These are phyloP conservation scores for Suillus ampliporus DNA, from an alignment of 768 basidiomycete species.

Conservation along the genomic window DNA sequence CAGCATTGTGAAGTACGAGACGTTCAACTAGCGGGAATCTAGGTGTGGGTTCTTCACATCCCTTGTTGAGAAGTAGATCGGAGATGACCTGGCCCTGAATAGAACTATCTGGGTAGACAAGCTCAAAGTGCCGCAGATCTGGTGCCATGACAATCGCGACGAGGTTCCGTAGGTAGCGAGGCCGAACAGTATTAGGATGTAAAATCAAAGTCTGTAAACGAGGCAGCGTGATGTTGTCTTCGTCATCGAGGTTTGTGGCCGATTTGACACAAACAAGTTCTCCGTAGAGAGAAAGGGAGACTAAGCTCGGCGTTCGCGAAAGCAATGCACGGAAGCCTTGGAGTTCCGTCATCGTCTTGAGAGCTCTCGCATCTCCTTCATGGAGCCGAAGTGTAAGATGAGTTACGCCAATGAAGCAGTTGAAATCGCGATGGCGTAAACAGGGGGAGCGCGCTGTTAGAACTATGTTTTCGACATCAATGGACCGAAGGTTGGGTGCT, in stretches of 20 bases:
- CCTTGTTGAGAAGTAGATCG: constrained; percentile 28
- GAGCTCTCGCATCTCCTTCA: constrained; percentile 31
- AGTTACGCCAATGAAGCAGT: constrained; percentile 27
- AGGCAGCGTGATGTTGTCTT: constrained; percentile 24
- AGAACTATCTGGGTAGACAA: constrained; percentile 37
- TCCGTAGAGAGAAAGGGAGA: constrained; percentile 32
- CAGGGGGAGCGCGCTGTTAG: constrained; percentile 25
- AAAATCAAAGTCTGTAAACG: constrained; percentile 35
- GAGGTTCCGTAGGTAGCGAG: constrained; percentile 37
- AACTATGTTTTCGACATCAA: constrained; percentile 36
- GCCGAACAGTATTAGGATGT: constrained; percentile 36
- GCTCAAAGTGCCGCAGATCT: constrained; percentile 37
- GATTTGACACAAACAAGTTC: constrained; percentile 35
- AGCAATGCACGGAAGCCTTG: constrained; percentile 32
- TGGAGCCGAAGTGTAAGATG: constrained; percentile 35
- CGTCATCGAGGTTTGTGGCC: constrained; percentile 13
- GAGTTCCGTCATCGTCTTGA: constrained; percentile 35
- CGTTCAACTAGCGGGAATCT: constrained; percentile 35
- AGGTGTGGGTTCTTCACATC: constrained; percentile 12
- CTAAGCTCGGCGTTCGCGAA: constrained; percentile 26
- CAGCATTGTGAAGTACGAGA: constrained; percentile 32
- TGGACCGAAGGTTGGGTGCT: constrained; percentile 27
- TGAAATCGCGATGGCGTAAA: constrained; percentile 19
- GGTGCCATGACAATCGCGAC: constrained; percentile 35
- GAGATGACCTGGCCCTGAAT: constrained; percentile 32